A percentile compares a stretch with the other conserved stretches of the same genome.
phyloP scores from a whole-genome alignment of 2,329 filamentous ascomycete species.

The Rhynchosporium secalis region DNA sequence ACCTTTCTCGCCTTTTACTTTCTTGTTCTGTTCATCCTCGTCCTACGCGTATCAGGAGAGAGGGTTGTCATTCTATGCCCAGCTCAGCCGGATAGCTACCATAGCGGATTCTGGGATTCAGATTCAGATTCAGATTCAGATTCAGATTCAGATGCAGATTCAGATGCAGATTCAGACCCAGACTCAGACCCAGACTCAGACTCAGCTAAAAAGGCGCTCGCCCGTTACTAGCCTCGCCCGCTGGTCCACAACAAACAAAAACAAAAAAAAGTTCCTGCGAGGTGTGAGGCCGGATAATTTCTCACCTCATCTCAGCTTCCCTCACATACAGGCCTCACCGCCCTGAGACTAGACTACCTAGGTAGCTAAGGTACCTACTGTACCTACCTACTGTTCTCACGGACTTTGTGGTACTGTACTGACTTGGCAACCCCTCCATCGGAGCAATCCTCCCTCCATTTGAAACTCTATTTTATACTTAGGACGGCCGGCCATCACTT shows the following conservation, averaged over 20 bases:
- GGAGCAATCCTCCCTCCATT: neutral
- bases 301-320: neutral
- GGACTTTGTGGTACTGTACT: no score
- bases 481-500: neutral
- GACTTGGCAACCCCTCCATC: conserved; percentile 9
- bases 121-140: neutral
- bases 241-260: neutral
- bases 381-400: neutral
- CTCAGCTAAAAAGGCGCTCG: neutral
- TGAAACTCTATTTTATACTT: neutral
- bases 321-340: conserved; percentile 1
- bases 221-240: neutral
- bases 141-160: no score
- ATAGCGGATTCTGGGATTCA: neutral
- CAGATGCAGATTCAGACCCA: no score
- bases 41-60: neutral
- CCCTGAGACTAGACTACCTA: neutral
- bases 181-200: neutral
- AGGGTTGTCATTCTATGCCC: neutral
- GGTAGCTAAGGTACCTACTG: no score
- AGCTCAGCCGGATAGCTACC: neutral
- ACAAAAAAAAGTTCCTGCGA: conserved; percentile 15
- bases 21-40: neutral
- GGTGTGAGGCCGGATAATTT: neutral
- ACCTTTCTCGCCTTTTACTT: neutral